A percentile compares a stretch with the other conserved stretches of the same genome.
phyloP scores from a whole-genome alignment of 495 filamentous ascomycete genomes.

The Elaphomyces granulatus region DNA sequence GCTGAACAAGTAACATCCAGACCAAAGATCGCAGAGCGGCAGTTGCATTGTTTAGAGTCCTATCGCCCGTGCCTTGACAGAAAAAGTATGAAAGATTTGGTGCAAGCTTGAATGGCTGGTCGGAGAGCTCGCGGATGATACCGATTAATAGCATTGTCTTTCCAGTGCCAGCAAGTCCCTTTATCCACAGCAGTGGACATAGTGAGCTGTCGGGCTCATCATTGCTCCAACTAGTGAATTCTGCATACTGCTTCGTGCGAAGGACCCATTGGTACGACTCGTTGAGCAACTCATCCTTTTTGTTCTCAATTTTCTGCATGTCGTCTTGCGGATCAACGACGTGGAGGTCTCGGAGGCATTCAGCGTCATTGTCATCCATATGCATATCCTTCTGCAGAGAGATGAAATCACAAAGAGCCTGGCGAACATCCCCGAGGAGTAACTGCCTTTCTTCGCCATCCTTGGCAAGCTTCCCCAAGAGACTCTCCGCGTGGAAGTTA shows the following conservation, averaged over 20 bases:
- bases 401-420: too few species aligned
- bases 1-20: constrained; percentile 1
- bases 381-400: too few species aligned
- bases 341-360: constrained; percentile 1
- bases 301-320: not conserved
- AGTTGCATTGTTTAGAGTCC: not conserved
- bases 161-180: constrained; percentile 28
- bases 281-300: not conserved
- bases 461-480: too few species aligned
- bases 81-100: constrained; percentile 2
- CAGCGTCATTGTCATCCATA: constrained; percentile 2
- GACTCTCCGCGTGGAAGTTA: too few species aligned
- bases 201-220: too few species aligned
- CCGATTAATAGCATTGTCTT: constrained; percentile 12
- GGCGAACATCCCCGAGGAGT: too few species aligned
- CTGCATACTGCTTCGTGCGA: not conserved
- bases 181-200: constrained; percentile 23
- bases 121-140: constrained; percentile 4
- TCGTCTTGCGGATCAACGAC: not conserved
- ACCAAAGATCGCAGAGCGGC: not conserved
- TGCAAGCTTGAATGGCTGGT: not conserved
- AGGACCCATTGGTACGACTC: constrained; percentile 1
- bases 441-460: too few species aligned
- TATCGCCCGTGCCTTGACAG: not conserved
- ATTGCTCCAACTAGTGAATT: not conserved